These are phyloP conservation scores for Aspergillus indologenus DNA, from an alignment of 495 filamentous ascomycete genomes.

Conservation along the genomic window DNA sequence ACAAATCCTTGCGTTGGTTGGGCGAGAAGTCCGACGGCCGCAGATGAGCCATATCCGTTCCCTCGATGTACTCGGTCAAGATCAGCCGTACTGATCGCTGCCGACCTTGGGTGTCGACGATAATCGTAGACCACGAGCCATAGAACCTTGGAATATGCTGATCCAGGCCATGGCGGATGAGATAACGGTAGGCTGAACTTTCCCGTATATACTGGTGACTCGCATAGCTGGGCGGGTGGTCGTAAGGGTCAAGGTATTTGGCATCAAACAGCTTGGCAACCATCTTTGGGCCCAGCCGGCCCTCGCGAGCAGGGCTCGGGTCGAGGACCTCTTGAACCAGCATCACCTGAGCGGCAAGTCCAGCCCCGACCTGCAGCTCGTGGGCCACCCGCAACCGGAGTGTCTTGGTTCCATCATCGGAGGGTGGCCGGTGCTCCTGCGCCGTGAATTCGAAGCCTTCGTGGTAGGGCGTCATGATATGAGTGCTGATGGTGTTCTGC, in stretches of 20 bases:
- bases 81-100: background rate
- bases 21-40: background rate
- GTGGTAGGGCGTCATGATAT: no score
- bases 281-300: background rate
- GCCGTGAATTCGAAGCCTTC: no score
- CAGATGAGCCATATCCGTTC: background rate
- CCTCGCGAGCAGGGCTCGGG: no score
- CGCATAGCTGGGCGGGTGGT: background rate
- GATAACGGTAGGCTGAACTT: background rate
- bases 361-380: no score
- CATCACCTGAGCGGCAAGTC: no score
- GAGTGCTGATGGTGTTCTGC: no score
- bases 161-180: background rate
- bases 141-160: background rate
- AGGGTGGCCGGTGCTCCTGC: no score
- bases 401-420: no score
- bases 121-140: background rate
- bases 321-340: no score
- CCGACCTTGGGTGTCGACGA: background rate
- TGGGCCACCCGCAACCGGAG: no score
- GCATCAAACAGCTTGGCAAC: background rate
- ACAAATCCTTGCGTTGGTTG: background rate
- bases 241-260: background rate
- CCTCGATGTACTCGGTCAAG: background rate
- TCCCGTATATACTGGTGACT: background rate